Base-by-base conservation (phyloP, 352 stramenopile genomes). In the Blastocystis sp. region DNA sequence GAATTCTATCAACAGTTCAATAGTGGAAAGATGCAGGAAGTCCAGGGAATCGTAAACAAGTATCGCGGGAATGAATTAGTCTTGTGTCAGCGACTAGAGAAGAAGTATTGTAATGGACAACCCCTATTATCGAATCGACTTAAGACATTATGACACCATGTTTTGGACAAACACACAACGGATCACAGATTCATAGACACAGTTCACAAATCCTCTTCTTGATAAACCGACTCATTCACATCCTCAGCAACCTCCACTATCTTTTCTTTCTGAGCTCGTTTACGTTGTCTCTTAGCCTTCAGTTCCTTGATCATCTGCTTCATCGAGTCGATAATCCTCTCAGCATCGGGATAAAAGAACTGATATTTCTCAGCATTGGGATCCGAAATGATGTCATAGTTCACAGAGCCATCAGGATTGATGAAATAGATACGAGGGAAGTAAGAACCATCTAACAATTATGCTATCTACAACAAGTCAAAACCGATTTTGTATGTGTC, bases 371-470 rank as follows among this genome's bases (percentile, higher is more conserved):
- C 52, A 1, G 51, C 27, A 21, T 66, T 63, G 1, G 71, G 71
- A 63, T 83, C 42, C 27, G 71, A 83, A 19, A 83, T 43, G 51
- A 87, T 87, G 27, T 87, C 77, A 54, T 87, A 87, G 54, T 87
- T 87, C n/a, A 87, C 77, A 43, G 59, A 74, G 11, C 77, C 77
- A 77, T 87, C 65, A 29, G 77, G 77, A 24, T 87, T 87, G 52
- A 87, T 87, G 39, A 87, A 87, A 43, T 78, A 87, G 51, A 87
- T n/a, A 54, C 77, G 77, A 35, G 77, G 77, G 65, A 78, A 87
- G 56, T 87, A 87, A 3, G 59, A 58, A 75, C 77, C 77, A 74
- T 87, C 77, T 87, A 39, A 29, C 6, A 12, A 75, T 75, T 61
- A 83, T 32, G 27, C 37, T 21, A 46, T 16, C 2, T 19, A 39